These are phyloP conservation scores for Selenicereus undatus DNA, from an alignment of 148 eudicot species.

Conservation along the genomic window DNA sequence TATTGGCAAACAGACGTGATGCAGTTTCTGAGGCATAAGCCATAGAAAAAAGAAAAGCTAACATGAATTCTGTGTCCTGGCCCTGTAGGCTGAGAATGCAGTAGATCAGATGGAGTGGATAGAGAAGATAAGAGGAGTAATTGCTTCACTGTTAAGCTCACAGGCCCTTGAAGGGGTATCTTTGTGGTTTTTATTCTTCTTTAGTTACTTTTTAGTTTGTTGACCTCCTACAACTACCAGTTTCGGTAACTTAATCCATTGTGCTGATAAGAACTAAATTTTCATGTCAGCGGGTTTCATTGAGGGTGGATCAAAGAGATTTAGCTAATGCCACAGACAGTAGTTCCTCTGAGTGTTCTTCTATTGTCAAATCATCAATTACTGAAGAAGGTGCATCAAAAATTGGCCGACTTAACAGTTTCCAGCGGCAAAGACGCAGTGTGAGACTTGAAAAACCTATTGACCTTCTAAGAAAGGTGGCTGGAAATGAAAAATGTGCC, in stretches of 20 bases:
- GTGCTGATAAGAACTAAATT: slow-evolving; percentile 16
- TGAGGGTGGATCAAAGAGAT: slow-evolving; percentile 43
- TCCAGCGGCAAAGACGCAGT: slow-evolving; percentile 47
- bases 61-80: slow-evolving; percentile 18
- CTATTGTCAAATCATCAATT: slow-evolving; percentile 33
- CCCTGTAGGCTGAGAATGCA: slow-evolving; percentile 78
- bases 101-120: slow-evolving; percentile 94
- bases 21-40: not conserved
- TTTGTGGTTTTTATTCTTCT: not conserved
- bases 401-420: slow-evolving; percentile 49
- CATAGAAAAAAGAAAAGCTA: too few species aligned
- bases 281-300: slow-evolving; percentile 46
- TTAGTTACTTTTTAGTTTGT: not conserved
- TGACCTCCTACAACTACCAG: not conserved
- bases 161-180: slow-evolving; percentile 74
- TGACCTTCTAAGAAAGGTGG: slow-evolving; percentile 55
- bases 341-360: slow-evolving; percentile 49
- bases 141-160: slow-evolving; percentile 69
- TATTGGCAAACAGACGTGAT: not conserved
- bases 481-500: slow-evolving; percentile 93
- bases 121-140: slow-evolving; percentile 91
- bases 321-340: slow-evolving; percentile 27
- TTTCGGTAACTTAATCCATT: not conserved
- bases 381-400: slow-evolving; percentile 37
- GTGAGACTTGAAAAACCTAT: slow-evolving; percentile 64